Conservation (phyloP, 1,284 basidiomycete genomes). For the Malassezia globosa region DNA sequence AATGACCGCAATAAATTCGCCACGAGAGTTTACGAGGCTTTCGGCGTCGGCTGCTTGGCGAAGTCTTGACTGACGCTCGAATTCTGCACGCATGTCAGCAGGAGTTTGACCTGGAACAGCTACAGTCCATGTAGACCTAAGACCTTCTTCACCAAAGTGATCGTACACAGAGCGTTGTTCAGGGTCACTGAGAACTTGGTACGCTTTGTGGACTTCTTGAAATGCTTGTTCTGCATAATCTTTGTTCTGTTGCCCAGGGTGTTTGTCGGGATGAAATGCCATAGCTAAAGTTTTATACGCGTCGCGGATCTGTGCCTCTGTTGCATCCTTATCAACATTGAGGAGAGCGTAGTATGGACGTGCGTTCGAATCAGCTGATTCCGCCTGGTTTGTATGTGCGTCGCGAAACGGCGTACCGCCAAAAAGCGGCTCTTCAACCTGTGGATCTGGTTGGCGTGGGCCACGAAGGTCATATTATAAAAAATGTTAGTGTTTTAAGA, state of each 20-base stretch:
- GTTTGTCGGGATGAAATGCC: conserved; percentile 76
- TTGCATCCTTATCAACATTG: conserved; percentile 58
- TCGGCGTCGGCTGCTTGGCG: conserved; percentile 51
- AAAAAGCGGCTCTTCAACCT: conserved; percentile 34
- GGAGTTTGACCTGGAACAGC: conserved; percentile 50
- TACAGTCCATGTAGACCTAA: conserved; percentile 51
- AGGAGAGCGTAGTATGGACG: conserved; percentile 50
- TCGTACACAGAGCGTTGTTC: conserved; percentile 68
- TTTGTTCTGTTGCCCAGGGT: conserved; percentile 56
- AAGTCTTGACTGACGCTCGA: conserved; percentile 50
- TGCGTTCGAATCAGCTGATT: conserved; percentile 13
- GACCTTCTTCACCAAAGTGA: conserved; percentile 58
- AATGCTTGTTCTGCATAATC: conserved; percentile 58
- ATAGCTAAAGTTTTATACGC: conserved; percentile 61
- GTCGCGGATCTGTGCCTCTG: conserved; percentile 60
- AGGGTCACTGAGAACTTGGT: conserved; percentile 60
- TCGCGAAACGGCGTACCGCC: conserved; percentile 39
- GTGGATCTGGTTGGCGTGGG: not conserved
- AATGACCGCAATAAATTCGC: conserved; percentile 45
- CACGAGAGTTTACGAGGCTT: conserved; percentile 52
- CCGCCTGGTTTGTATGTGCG: conserved; percentile 26
- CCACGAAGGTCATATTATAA: too few species aligned
- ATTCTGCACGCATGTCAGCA: conserved; percentile 54
- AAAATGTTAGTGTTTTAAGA: not conserved
- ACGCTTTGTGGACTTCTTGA: conserved; percentile 65